Percentiles rank a stretch among this genome's conserved stretches.
Conservation (phyloP, 1,139 yeast genomes). For the Pichia norvegensis region DNA sequence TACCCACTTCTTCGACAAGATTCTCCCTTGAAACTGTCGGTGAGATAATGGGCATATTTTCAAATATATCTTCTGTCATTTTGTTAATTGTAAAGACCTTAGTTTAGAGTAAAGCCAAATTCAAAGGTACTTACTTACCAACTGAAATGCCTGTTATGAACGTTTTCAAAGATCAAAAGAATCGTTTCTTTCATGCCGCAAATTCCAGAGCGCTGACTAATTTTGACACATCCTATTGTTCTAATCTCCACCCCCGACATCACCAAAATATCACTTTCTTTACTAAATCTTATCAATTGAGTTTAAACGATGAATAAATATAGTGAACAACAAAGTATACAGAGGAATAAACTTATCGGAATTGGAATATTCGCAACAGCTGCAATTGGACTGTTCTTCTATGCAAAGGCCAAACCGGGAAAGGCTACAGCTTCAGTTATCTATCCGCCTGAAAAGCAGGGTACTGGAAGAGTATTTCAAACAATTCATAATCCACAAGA, state of each 20-base stretch:
- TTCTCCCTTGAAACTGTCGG: constrained; percentile 20
- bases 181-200: neutral
- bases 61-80: constrained; percentile 23
- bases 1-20: neutral
- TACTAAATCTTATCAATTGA: neutral
- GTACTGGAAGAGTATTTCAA: constrained; percentile 12
- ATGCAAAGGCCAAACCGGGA: constrained; percentile 8
- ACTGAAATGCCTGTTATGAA: too few relatives aligned
- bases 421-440: constrained; percentile 11
- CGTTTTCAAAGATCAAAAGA: neutral
- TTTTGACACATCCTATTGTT: constrained; percentile 1
- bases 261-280: neutral
- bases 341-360: constrained; percentile 7
- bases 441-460: constrained; percentile 4
- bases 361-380: constrained; percentile 12
- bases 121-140: too few relatives aligned
- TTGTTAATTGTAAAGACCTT: neutral
- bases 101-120: too few relatives aligned
- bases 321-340: neutral
- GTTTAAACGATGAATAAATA: neutral
- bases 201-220: constrained; percentile 4
- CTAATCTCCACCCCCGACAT: neutral
- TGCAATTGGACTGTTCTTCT: constrained; percentile 5
- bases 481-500: constrained; percentile 15
- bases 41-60: constrained; percentile 28